phyloP scores from a whole-genome alignment of 1,139 yeast genomes.

The Sugiyamaella grinbergsii region DNA sequence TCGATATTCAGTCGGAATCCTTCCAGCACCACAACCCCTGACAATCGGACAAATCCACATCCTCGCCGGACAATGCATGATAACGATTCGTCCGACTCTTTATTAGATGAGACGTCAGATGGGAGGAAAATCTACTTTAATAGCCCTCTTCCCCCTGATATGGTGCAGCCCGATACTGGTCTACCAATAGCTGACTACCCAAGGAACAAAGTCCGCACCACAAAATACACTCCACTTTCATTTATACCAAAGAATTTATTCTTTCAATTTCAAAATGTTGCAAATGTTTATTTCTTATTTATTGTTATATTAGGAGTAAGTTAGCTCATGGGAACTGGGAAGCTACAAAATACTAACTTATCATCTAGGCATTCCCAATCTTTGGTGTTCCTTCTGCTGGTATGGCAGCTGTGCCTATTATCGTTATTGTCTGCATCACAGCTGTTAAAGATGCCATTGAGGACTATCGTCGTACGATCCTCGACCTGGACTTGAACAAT shows the following conservation, averaged over 20 bases:
- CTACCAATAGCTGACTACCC: conserved; percentile 62
- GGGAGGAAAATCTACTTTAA: conserved; percentile 54
- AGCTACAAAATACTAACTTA: conserved; percentile 8
- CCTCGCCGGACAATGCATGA: conserved; percentile 18
- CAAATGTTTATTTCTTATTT: conserved; percentile 82
- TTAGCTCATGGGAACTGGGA: neutral
- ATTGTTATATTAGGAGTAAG: conserved; percentile 70
- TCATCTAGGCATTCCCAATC: conserved; percentile 59
- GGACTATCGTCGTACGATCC: conserved; percentile 79
- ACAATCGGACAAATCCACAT: conserved; percentile 3
- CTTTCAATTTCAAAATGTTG: conserved; percentile 83
- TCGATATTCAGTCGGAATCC: conserved; percentile 31
- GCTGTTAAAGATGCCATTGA: conserved; percentile 93
- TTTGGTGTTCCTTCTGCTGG: conserved; percentile 94
- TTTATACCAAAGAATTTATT: conserved; percentile 83
- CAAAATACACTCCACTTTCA: conserved; percentile 88
- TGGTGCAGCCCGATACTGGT: conserved; percentile 60
- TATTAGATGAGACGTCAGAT: conserved; percentile 10
- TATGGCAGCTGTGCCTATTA: conserved; percentile 87
- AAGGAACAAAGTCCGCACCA: conserved; percentile 91
- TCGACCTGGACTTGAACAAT: conserved; percentile 85
- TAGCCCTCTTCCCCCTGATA: conserved; percentile 63
- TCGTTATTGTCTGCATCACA: conserved; percentile 85
- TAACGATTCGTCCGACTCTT: conserved; percentile 12
- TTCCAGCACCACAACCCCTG: conserved; percentile 16